Conservation (phyloP, 805 yeast genomes). For the Debaryomyces tyrocola region DNA sequence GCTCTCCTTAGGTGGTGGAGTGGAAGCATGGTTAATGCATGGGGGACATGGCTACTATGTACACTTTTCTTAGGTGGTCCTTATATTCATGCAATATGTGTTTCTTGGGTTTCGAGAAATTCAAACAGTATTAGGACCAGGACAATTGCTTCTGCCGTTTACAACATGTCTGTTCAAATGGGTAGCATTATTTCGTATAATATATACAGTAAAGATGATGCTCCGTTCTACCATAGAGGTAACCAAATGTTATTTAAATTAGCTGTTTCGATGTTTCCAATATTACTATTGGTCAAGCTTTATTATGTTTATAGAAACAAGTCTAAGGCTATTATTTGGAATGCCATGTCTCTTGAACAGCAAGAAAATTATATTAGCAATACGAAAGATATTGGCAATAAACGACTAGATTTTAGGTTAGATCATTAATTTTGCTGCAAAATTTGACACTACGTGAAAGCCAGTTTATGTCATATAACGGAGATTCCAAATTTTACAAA, state of each 20-base stretch:
- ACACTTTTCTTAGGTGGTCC: conserved; percentile 22
- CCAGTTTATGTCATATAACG: too few species aligned
- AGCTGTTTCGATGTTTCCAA: conserved; percentile 19
- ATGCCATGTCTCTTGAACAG: conserved; percentile 17
- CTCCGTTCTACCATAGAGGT: conserved; percentile 27
- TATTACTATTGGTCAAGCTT: conserved; percentile 16
- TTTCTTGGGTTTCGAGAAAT: conserved; percentile 28
- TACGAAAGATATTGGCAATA: conserved; percentile 22
- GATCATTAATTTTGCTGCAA: conserved; percentile 8
- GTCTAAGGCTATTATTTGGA: conserved; percentile 15
- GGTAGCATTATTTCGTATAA: conserved; percentile 25
- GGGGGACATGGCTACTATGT: conserved; percentile 45
- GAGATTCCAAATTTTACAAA: too few species aligned
- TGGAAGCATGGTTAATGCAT: conserved; percentile 35
- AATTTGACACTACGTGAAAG: too few species aligned
- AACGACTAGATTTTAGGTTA: conserved; percentile 23
- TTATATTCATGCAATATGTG: conserved; percentile 25
- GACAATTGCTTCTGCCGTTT: conserved; percentile 28
- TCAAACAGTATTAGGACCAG: conserved; percentile 25
- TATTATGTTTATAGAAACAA: conserved; percentile 26
- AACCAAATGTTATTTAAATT: conserved; percentile 21
- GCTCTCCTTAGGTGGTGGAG: conserved; percentile 39
- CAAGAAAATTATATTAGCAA: conserved; percentile 15
- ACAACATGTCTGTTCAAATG: conserved; percentile 25
- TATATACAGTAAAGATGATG: conserved; percentile 26